Conservation (phyloP, 805 yeast species). For the Cyberlindnera samutprakarnensis region DNA sequence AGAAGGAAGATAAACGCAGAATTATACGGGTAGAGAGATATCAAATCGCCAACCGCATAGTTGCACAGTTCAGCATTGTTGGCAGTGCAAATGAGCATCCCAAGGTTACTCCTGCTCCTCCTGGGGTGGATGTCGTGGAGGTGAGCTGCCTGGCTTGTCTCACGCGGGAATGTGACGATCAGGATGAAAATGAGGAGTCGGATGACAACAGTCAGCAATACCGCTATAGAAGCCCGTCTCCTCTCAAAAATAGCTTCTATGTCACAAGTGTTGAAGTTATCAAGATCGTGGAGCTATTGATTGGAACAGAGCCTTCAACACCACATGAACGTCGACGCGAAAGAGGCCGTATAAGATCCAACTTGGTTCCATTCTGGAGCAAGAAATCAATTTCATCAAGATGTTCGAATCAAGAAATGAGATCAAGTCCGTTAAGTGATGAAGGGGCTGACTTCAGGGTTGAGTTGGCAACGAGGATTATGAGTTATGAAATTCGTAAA, state of each 20-base stretch:
- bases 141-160: constrained; percentile 51
- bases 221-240: constrained; percentile 20
- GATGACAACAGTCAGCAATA: constrained; percentile 22
- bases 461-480: constrained; percentile 56
- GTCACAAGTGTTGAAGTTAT: constrained; percentile 64
- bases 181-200: constrained; percentile 24
- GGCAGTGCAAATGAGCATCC: constrained; percentile 45
- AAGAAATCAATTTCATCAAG: constrained; percentile 47
- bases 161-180: constrained; percentile 25
- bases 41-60: constrained; percentile 40
- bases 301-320: constrained; percentile 40
- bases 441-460: constrained; percentile 29
- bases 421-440: constrained; percentile 15
- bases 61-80: constrained; percentile 42
- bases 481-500: constrained; percentile 53
- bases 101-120: constrained; percentile 25
- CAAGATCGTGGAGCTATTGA: constrained; percentile 53
- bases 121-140: constrained; percentile 45
- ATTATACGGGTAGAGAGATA: constrained; percentile 50
- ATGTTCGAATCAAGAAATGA: constrained; percentile 10
- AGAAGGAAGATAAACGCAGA: constrained; percentile 43
- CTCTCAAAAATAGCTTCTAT: constrained; percentile 26
- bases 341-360: constrained; percentile 59
- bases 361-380: constrained; percentile 62
- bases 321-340: constrained; percentile 50